Evolutionary conservation across 352 stramenopile genomes (phyloP).

Genomic region (Pythium pyrilobum): DNA sequence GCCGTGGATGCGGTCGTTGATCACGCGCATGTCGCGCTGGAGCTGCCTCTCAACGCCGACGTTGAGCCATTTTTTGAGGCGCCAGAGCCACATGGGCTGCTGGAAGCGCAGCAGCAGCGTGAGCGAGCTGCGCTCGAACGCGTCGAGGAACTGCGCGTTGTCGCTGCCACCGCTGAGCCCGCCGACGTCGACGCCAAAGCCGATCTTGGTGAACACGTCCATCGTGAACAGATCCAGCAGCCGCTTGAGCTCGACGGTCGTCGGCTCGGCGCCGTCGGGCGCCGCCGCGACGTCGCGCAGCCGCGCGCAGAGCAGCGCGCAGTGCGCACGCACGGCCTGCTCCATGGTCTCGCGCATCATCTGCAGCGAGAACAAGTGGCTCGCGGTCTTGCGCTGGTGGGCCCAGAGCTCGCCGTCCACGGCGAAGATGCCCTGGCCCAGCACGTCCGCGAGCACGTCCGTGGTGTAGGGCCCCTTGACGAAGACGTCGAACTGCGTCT

Average conservation of each 20-base stretch:
- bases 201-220: conserved; percentile 69
- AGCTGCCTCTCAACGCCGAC: conserved; percentile 27
- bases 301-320: conserved; percentile 19
- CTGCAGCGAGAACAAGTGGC: conserved; percentile 79
- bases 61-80: conserved; percentile 33
- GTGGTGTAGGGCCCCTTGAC: conserved; percentile 36
- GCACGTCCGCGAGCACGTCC: conserved; percentile 40
- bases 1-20: conserved; percentile 28
- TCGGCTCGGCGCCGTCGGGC: conserved; percentile 2
- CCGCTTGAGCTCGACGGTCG: conserved; percentile 25
- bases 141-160: conserved; percentile 32
- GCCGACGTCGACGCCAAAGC: conserved; percentile 59
- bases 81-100: conserved; percentile 43
- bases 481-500: conserved; percentile 54
- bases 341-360: conserved; percentile 50
- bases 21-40: conserved; percentile 28
- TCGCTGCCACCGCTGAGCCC: conserved; percentile 26
- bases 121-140: conserved; percentile 35
- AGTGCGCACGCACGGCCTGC: conserved; percentile 24
- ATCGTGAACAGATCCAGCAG: conserved; percentile 55
- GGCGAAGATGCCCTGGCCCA: conserved; percentile 65
- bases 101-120: conserved; percentile 33
- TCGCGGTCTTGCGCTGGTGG: conserved; percentile 72
- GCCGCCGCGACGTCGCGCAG: conserved; percentile 8
- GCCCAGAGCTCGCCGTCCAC: conserved; percentile 48